Evolutionary conservation across 2,329 filamentous ascomycete genomes (phyloP), one percentile per base, ranked within the genome.

Genomic region (Ascochyta viciae-villosae): DNA sequence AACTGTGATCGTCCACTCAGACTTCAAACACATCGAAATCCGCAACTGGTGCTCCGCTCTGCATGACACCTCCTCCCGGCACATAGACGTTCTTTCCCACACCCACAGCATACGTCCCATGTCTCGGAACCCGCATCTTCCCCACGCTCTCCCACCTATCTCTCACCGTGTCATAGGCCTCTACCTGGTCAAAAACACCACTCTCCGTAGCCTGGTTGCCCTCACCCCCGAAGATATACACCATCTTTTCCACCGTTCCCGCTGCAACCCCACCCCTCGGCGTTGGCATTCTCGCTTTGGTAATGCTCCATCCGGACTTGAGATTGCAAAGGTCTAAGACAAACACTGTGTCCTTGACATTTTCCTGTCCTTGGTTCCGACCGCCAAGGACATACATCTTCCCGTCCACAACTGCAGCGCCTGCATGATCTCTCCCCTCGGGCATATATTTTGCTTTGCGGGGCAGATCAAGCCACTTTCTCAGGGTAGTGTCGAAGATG

Each of bases 361-460:
- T 66, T 8, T 43, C 23, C 27, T 61, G 56, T 2, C 60, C 62
- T 4, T 34, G 22, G 10, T 61, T 38, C 7, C 68, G 45, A 5
- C 69, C 69, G 19, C 66, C 70, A 13, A 73, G 40, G 15, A 72
- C 61, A 42, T 66, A 72, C 40, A 72, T 59, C 27, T 54, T 64
- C n/a, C 37, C 24, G 1, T 51, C 60, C 9, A 71, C 58, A 10
- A 71, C 62, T 6, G 65, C 67, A 7, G 43, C 65, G n/a, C 60
- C 66, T 2, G 61, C 66, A 54, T 72, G 69, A 37, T 73, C 62
- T 29, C 69, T 16, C 1, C 33, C 50, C 38, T 62, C 66, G 1
- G 70, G 69, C 3, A 71, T 38, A 23, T 51, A 43, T 13, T 42
- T 58, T 6, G 67, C 63, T 3, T 1, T 46, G 31, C 5, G 57